These are phyloP conservation scores for Pyrus betulifolia DNA, from an alignment of 306 rosid species.

Conservation along the genomic window DNA sequence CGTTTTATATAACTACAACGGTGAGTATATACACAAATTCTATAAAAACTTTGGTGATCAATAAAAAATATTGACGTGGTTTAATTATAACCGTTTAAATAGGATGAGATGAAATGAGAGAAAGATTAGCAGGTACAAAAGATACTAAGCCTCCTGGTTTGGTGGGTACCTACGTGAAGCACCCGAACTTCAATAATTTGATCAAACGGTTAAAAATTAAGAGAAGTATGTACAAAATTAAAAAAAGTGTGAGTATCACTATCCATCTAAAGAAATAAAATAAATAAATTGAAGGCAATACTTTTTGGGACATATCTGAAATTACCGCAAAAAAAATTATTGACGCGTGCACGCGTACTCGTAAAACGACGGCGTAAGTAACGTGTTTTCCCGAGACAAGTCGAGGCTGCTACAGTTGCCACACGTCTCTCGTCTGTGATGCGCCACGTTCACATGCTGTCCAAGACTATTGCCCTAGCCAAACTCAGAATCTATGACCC, in stretches of 20 bases:
- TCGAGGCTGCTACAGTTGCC: slow-evolving; percentile 11
- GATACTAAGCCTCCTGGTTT: not conserved
- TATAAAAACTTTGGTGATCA: not conserved
- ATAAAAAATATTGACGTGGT: no score
- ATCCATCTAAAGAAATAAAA: no score
- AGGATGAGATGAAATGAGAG: rapidly evolving
- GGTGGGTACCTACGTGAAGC: not conserved
- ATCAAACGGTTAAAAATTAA: no score
- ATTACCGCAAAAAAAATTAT: not conserved
- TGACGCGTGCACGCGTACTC: not conserved
- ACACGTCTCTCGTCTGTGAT: slow-evolving; percentile 31
- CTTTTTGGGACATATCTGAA: no score
- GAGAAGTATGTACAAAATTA: rapidly evolving
- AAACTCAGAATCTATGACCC: not conserved
- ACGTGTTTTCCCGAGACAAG: slow-evolving; percentile 6
- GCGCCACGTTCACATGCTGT: slow-evolving; percentile 22
- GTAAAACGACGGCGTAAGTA: not conserved
- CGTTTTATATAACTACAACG: not conserved
- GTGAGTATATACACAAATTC: not conserved
- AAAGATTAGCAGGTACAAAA: not conserved
- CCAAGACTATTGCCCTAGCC: not conserved
- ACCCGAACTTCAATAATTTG: not conserved
- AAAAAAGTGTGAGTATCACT: no score
- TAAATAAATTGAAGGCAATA: not conserved
- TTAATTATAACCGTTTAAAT: no score